Evolutionary conservation across 768 basidiomycete species (phyloP), one percentile per base, ranked within the genome.

Genomic region (Albatrellus ellisii): DNA sequence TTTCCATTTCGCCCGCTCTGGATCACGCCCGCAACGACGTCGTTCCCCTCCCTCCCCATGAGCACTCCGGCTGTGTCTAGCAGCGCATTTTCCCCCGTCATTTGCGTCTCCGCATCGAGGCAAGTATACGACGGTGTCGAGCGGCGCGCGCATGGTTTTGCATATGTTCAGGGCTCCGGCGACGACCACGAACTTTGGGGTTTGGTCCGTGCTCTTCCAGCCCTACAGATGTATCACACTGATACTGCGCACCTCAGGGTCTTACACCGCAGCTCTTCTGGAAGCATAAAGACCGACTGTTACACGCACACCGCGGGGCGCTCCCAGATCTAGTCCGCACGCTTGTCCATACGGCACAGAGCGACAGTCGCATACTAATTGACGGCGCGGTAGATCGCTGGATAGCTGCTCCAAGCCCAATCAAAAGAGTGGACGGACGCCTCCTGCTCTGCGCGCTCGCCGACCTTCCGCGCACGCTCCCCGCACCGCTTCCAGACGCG

Each of bases 181-280:
- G 94, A 97, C 53, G 94, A 98, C 52, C 88, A 92, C 54, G 91
- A 95, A 58, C 65, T 83, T 4, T 92, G 89, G 90, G 72, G 79
- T 22, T 73, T 74, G 74, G 85, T 84, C 42, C 24, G 65, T 56
- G 25, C 38, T 21, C 26, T 39, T 27, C 40, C 40, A 4, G 35
- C 40, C 40, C 40, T 37, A 46, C 25, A 26, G 39, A 27, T 12
- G 32, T 14, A 41, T 39, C 28, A 34, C 33, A 26, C 12, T 38
- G 27, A 26, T 18, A 22, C 8, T 14, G 41, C 10, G 14, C 14
- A 15, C 20, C 7, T 6, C 50, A 88, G 82, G 88, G 88, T 4
- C 61, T 94, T 42, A 86, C 77, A 1, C 82, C 91, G 0, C 48
- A 55, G 2, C 40, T 79, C 11, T 94, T 83, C 57, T 92, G 90